Conservation (phyloP, 2,329 filamentous ascomycete species). For the Zymoseptoria tritici region DNA sequence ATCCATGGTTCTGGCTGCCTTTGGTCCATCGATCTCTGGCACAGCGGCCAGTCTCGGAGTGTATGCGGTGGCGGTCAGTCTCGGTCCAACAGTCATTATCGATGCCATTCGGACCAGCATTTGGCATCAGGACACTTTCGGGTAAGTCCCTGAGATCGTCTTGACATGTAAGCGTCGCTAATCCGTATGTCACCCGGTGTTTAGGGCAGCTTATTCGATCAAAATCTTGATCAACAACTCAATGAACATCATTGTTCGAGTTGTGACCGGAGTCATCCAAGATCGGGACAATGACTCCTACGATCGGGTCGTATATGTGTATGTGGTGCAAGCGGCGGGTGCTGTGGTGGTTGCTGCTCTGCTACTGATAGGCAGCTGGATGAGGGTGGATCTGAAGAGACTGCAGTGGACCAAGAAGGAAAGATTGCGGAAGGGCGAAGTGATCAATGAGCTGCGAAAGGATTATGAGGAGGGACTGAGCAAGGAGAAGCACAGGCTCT, state of each 20-base stretch:
- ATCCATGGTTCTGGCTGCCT: conserved; percentile 50
- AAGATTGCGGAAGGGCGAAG: conserved; percentile 39
- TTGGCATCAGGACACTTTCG: conserved; percentile 55
- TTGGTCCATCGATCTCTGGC: conserved; percentile 42
- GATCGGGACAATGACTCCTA: conserved; percentile 52
- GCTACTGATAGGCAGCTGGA: conserved; percentile 35
- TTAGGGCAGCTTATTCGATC: conserved; percentile 47
- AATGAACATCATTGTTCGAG: conserved; percentile 54
- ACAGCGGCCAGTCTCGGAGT: conserved; percentile 55
- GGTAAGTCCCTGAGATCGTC: conserved; percentile 16
- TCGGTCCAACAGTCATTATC: conserved; percentile 54
- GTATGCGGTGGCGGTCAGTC: conserved; percentile 48
- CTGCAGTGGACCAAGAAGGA: conserved; percentile 54
- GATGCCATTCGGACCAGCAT: conserved; percentile 54
- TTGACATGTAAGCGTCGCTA: too few species aligned
- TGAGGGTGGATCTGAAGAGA: conserved; percentile 39
- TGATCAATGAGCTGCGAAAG: conserved; percentile 39
- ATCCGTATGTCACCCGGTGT: background rate
- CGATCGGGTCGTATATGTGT: conserved; percentile 48
- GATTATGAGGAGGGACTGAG: conserved; percentile 32
- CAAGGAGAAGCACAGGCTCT: conserved; percentile 32
- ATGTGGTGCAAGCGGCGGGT: conserved; percentile 46
- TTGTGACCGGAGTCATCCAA: conserved; percentile 52
- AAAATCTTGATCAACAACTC: conserved; percentile 58
- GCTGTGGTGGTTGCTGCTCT: conserved; percentile 41